phyloP scores from a whole-genome alignment of 192 early-diverging fungal species.

The Rhizophagus clarus region DNA sequence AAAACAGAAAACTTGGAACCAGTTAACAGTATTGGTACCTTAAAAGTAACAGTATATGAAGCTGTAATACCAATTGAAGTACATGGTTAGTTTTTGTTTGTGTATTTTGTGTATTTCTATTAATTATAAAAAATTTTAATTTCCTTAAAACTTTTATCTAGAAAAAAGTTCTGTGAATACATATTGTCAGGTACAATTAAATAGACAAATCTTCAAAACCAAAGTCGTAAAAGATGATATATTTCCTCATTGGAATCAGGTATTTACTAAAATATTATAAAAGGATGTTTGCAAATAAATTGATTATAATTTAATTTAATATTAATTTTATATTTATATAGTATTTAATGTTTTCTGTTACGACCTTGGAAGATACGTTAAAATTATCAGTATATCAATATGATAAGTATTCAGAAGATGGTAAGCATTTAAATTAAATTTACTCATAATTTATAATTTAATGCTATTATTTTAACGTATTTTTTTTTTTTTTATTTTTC shows the following conservation, averaged over 20 bases:
- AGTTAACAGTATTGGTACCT: slow-evolving; percentile 19
- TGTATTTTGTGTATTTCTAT: too few relatives aligned
- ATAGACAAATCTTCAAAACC: slow-evolving; percentile 30
- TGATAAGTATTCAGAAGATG: slow-evolving; percentile 26
- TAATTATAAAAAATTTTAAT: too few relatives aligned
- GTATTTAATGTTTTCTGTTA: slow-evolving; percentile 23
- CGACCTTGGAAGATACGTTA: slow-evolving; percentile 28
- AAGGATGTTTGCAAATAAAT: too few relatives aligned
- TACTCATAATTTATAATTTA: too few relatives aligned
- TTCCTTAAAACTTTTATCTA: too few relatives aligned
- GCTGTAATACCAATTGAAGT: slow-evolving; percentile 1
- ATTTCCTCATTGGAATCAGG: slow-evolving; percentile 29
- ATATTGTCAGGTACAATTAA: slow-evolving; percentile 29
- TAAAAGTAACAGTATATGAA: slow-evolving; percentile 16
- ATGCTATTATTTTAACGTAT: neutral
- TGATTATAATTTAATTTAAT: too few relatives aligned
- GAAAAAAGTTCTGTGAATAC: slow-evolving; percentile 1
- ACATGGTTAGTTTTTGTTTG: neutral
- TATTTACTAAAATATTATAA: slow-evolving; percentile 8
- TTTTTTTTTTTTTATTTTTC: neutral
- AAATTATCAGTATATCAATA: slow-evolving; percentile 24
- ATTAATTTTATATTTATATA: neutral
- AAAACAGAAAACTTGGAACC: neutral
- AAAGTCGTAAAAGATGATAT: slow-evolving; percentile 18
- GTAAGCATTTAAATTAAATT: neutral